A percentile compares a stretch with the other conserved stretches of the same genome.
Conservation (phyloP, 768 basidiomycete species). For the Podaxis sp. region DNA sequence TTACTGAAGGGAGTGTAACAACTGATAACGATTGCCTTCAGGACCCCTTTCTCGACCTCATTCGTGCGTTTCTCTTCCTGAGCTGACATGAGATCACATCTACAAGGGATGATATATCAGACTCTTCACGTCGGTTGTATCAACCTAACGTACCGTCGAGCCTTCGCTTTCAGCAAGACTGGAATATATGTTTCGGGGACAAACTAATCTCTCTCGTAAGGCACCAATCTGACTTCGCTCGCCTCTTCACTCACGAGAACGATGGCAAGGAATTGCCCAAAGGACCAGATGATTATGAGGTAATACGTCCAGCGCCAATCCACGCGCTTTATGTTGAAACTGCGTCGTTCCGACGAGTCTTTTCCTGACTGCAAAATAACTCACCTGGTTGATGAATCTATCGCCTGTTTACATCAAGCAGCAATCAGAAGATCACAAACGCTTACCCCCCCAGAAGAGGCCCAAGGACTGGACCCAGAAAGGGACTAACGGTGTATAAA, state of each 20-base stretch:
- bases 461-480: conserved; percentile 51
- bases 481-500: conserved; percentile 55
- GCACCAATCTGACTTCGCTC: background rate
- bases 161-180: conserved; percentile 60
- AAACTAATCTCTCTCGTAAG: conserved; percentile 35
- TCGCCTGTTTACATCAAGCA: background rate
- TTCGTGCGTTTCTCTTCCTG: conserved; percentile 52
- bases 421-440: background rate
- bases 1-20: conserved; percentile 73
- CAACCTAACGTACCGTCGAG: conserved; percentile 38
- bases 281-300: conserved; percentile 68
- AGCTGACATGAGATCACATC: background rate
- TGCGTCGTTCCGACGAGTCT: background rate
- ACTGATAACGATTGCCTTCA: conserved; percentile 51
- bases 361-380: conserved; percentile 10
- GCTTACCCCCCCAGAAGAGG: conserved; percentile 60
- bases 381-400: conserved; percentile 70
- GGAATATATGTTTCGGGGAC: conserved; percentile 76
- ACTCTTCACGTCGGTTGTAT: conserved; percentile 36
- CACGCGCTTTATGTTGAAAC: conserved; percentile 38
- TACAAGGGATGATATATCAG: background rate
- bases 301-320: conserved; percentile 82
- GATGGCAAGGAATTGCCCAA: conserved; percentile 50
- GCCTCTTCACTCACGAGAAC: conserved; percentile 40
- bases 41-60: conserved; percentile 35